Conservation (phyloP, 73 alveolate species). For the Stentor roeselii region DNA sequence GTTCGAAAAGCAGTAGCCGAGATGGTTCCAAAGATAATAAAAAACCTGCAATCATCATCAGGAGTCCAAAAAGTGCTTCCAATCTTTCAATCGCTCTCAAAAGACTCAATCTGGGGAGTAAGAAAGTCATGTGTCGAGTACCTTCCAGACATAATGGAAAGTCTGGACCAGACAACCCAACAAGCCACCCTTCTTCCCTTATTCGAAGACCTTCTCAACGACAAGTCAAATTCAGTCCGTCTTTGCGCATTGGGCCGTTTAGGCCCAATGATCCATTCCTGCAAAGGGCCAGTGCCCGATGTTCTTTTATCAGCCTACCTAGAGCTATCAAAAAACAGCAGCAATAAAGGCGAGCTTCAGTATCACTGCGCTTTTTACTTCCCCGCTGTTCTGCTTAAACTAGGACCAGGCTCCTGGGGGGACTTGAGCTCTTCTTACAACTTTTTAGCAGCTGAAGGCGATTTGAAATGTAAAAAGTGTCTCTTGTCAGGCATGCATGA, state of each 20-base stretch:
- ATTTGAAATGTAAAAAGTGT: slow-evolving; percentile 41
- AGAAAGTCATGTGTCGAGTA: slow-evolving; percentile 81
- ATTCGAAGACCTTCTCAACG: slow-evolving; percentile 55
- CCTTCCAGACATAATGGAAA: slow-evolving; percentile 55
- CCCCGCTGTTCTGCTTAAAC: slow-evolving; percentile 64
- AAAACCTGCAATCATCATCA: slow-evolving; percentile 37
- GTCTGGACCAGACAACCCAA: slow-evolving; percentile 48
- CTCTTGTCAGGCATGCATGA: slow-evolving; percentile 54
- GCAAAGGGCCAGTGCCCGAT: slow-evolving; percentile 48
- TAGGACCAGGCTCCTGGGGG: slow-evolving; percentile 68
- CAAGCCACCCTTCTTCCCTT: slow-evolving; percentile 51
- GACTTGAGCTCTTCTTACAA: slow-evolving; percentile 37
- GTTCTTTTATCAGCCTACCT: slow-evolving; percentile 39
- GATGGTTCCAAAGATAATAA: slow-evolving; percentile 38
- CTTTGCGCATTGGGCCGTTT: slow-evolving; percentile 60
- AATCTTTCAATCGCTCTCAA: slow-evolving; percentile 40
- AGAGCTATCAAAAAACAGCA: slow-evolving; percentile 28
- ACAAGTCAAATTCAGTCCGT: slow-evolving; percentile 78
- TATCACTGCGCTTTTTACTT: slow-evolving; percentile 33
- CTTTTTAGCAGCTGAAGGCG: neutral
- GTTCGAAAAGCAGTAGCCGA: slow-evolving; percentile 53
- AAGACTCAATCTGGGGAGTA: slow-evolving; percentile 80
- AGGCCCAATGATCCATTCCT: slow-evolving; percentile 66
- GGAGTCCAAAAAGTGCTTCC: slow-evolving; percentile 50
- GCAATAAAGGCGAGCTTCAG: slow-evolving; percentile 56